Evolutionary conservation across 768 basidiomycete species (phyloP).

Genomic region (Roridomyces roridus): DNA sequence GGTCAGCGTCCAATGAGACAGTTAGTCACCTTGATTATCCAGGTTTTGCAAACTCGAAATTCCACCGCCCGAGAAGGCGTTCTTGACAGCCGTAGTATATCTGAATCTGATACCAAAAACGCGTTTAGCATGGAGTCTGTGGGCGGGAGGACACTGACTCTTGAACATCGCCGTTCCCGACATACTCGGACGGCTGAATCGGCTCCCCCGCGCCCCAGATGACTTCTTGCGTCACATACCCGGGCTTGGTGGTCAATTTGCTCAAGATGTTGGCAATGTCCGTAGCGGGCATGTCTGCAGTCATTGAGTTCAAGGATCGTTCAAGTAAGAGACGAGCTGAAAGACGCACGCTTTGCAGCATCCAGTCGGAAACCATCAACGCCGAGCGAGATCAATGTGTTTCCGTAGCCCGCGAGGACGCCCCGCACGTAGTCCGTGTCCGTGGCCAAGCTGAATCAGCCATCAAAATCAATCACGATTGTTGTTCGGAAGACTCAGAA

Average conservation of each 20-base stretch:
- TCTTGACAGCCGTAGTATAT: slow-evolving; percentile 57
- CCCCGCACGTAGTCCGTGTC: slow-evolving; percentile 65
- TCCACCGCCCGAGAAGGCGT: slow-evolving; percentile 56
- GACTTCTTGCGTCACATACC: slow-evolving; percentile 70
- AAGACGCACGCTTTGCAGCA: slow-evolving; percentile 62
- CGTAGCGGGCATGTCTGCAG: slow-evolving; percentile 56
- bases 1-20: not conserved
- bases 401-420: slow-evolving; percentile 59
- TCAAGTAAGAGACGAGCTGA: not conserved
- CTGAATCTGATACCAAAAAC: slow-evolving; percentile 51
- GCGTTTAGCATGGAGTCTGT: not conserved
- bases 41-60: slow-evolving; percentile 60
- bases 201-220: slow-evolving; percentile 59
- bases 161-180: slow-evolving; percentile 65
- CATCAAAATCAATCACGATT: not conserved
- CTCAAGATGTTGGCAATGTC: slow-evolving; percentile 62
- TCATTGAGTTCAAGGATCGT: not conserved
- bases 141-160: slow-evolving; percentile 47
- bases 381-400: slow-evolving; percentile 67
- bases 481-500: too few relatives aligned
- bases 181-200: slow-evolving; percentile 62
- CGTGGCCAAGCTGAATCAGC: slow-evolving; percentile 59
- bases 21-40: slow-evolving; percentile 49
- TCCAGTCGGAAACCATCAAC: slow-evolving; percentile 69
- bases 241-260: slow-evolving; percentile 43